phyloP scores from a whole-genome alignment of 164 flowering plant genomes.

The Magnolia sinica region DNA sequence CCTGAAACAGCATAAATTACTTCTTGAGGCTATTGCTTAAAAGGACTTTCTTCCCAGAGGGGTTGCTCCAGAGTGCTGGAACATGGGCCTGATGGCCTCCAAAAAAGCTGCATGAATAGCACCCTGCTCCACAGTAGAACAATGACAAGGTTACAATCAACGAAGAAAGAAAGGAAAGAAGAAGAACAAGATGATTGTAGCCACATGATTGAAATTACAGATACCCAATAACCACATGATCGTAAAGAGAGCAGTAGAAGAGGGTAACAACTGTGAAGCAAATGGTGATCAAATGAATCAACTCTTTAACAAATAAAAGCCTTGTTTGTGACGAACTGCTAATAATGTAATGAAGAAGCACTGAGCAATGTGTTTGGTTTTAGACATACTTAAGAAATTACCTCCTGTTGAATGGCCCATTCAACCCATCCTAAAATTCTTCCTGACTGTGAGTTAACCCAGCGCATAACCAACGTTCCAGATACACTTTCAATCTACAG shows the following conservation, averaged over 20 bases:
- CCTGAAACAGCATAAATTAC: constrained; percentile 9
- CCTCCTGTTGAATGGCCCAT: constrained; percentile 72
- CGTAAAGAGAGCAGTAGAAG: neutral
- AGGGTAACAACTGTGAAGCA: neutral
- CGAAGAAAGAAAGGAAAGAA: neutral
- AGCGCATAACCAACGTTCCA: no score
- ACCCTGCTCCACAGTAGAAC: constrained; percentile 35
- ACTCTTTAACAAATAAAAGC: neutral
- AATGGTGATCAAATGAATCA: neutral
- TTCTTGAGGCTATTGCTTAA: constrained; percentile 39
- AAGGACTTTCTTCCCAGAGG: constrained; percentile 66
- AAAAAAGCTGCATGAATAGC: constrained; percentile 38
- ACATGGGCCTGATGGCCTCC: constrained; percentile 49
- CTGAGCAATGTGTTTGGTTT: neutral
- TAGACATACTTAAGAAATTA: constrained; percentile 17
- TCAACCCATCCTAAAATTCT: no score
- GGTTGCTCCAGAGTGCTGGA: constrained; percentile 50
- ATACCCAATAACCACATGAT: neutral
- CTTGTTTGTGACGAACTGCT: neutral
- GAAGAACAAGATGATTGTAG: no score
- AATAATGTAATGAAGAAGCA: neutral
- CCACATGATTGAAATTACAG: no score
- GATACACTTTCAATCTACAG: no score
- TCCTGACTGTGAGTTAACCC: no score
- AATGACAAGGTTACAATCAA: neutral